Percentiles rank a stretch among this genome's conserved stretches.
Evolutionary conservation across 1,284 basidiomycete genomes (phyloP).

Genomic region (Entoloma clypeatum): DNA sequence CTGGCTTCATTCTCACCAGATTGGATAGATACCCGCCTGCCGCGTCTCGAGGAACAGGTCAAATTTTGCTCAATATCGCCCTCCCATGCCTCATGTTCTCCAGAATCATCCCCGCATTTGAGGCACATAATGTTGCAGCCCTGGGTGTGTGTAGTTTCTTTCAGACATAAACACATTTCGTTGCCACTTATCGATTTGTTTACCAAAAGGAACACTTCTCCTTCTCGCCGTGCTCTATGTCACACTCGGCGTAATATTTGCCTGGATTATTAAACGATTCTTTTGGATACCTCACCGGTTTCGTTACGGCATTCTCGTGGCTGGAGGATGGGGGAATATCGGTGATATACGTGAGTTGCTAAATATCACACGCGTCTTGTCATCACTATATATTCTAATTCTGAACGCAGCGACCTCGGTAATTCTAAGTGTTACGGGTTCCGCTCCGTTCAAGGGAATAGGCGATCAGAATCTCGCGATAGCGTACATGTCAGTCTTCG

Average conservation of each 20-base stretch:
- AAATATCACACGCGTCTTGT: not conserved
- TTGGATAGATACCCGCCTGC: slow-evolving; percentile 55
- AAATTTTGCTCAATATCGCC: slow-evolving; percentile 64
- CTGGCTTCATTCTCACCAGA: slow-evolving; percentile 58
- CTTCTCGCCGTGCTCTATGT: slow-evolving; percentile 54
- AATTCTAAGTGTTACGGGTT: slow-evolving; percentile 35
- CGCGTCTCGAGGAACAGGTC: slow-evolving; percentile 56
- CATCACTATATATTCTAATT: slow-evolving; percentile 5
- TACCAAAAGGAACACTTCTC: slow-evolving; percentile 46
- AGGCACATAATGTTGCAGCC: slow-evolving; percentile 55
- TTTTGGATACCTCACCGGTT: slow-evolving; percentile 81
- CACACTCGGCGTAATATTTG: slow-evolving; percentile 48
- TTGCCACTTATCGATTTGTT: slow-evolving; percentile 13
- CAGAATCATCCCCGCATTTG: slow-evolving; percentile 75
- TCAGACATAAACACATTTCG: not conserved
- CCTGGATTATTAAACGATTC: slow-evolving; percentile 56
- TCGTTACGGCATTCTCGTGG: slow-evolving; percentile 56
- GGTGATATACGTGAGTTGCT: slow-evolving; percentile 61
- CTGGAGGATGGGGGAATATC: slow-evolving; percentile 63
- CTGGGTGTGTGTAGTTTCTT: slow-evolving; percentile 42
- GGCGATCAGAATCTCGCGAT: slow-evolving; percentile 49
- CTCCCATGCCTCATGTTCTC: slow-evolving; percentile 74
- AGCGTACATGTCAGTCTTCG: slow-evolving; percentile 55
- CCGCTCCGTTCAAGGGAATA: slow-evolving; percentile 33
- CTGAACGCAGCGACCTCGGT: slow-evolving; percentile 55